Conservation (phyloP, 805 yeast genomes). For the Cyberlindnera nakhonratchasimensis region DNA sequence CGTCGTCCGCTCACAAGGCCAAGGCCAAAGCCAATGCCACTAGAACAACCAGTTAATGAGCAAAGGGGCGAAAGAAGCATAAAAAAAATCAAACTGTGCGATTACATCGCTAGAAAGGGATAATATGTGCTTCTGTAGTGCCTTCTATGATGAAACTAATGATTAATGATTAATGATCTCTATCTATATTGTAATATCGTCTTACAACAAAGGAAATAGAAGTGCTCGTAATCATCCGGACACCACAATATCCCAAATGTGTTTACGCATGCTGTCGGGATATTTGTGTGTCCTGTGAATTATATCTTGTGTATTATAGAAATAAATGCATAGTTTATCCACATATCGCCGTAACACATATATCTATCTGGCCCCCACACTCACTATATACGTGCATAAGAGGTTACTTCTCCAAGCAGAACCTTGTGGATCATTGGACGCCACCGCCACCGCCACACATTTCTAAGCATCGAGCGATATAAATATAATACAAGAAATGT, state of each 20-base stretch:
- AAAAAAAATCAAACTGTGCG: conserved; percentile 11
- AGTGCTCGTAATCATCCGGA: neutral
- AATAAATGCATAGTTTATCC: no score
- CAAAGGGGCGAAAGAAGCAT: neutral
- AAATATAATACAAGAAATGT: neutral
- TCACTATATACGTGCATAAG: no score
- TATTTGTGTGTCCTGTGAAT: no score
- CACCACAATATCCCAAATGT: no score
- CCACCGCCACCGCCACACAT: neutral
- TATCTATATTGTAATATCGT: no score
- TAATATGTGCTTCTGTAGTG: neutral
- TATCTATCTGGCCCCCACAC: no score
- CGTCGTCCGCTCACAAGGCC: neutral
- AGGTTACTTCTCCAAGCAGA: no score
- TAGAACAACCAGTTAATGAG: neutral
- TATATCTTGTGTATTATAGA: no score
- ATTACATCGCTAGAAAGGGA: conserved; percentile 2
- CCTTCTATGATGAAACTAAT: neutral
- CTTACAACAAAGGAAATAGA: neutral
- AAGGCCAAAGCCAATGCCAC: neutral
- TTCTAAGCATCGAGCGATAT: neutral
- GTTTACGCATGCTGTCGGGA: no score
- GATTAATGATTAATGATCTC: no score
- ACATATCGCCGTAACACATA: no score
- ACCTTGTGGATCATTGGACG: no score